Conservation (phyloP, 805 yeast species). For the Dipodascus albidus region DNA sequence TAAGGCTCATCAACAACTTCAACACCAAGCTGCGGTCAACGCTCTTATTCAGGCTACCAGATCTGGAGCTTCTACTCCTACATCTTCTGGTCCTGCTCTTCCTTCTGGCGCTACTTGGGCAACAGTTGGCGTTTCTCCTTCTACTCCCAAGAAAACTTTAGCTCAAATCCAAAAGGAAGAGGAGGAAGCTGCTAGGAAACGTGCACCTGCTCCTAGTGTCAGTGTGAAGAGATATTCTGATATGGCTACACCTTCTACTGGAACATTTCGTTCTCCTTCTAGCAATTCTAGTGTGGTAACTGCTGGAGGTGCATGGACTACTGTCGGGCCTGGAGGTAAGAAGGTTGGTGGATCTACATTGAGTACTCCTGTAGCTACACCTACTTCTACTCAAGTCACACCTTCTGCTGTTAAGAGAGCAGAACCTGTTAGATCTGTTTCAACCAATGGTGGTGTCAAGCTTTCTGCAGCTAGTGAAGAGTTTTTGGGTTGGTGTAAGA, state of each 20-base stretch:
- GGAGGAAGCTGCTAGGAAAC: constrained; percentile 18
- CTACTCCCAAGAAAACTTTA: constrained; percentile 22
- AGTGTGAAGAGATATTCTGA: constrained; percentile 6
- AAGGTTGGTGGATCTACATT: constrained; percentile 26
- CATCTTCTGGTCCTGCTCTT: constrained; percentile 11
- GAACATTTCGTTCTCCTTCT: constrained; percentile 7
- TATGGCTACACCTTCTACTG: constrained; percentile 9
- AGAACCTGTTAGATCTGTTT: constrained; percentile 3
- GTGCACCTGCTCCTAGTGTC: constrained; percentile 2
- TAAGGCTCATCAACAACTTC: constrained; percentile 11
- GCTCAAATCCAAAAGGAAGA: constrained; percentile 31
- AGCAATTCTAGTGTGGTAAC: constrained; percentile 5
- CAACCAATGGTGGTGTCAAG: neutral
- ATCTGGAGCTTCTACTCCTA: constrained; percentile 1
- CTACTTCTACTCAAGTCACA: constrained; percentile 4
- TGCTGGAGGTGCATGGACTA: constrained; percentile 20
- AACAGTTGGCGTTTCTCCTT: constrained; percentile 10
- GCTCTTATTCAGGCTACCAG: constrained; percentile 4
- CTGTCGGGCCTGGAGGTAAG: constrained; percentile 59
- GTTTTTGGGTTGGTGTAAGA: constrained; percentile 30
- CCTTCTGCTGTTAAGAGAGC: constrained; percentile 1
- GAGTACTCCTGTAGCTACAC: neutral
- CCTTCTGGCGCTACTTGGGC: constrained; percentile 20
- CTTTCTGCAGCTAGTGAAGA: constrained; percentile 24
- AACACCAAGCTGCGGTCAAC: constrained; percentile 10